Base-by-base conservation (phyloP, 805 yeast species). In the Saturnispora diversa region DNA sequence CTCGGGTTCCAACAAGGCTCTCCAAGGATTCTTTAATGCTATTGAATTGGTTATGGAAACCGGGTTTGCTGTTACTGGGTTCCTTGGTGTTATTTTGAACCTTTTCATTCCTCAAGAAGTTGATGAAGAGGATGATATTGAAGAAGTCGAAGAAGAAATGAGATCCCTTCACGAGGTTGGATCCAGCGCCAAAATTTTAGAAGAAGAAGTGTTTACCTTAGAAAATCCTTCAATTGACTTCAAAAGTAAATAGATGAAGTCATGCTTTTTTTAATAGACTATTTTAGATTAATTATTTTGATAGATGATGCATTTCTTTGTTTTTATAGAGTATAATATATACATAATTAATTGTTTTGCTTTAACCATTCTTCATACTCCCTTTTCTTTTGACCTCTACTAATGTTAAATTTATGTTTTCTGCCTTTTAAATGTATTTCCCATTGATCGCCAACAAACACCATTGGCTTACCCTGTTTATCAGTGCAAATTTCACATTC, bases 391-490 rank as follows among this genome's bases (percentile, higher is more conserved):
- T 68, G 68, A 1, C 71, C 70, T 39, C 72, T 62, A 12, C 65
- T 63, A 13, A 70, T 35, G 40, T 68, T 71, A n/a, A 69, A 64
- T 47, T 68, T 72, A 53, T 88, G 98, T 43, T 83, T 69, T 45
- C 78, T 68, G 43, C 95, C 78, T 15, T 63, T 61, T 35, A 77
- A 44, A 59, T 90, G 98, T 4, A 72, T 68, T 5, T 73, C 58
- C 80, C 84, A 85, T 37, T 71, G 80, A 1, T 74, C 77, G 0
- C 97, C 97, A 6, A 92, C 76, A 1, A 82, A 71, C 0, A 86
- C 68, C 11, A 81, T 56, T 1, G 73, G 68, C 3, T 75, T 67
- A 1, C 45, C 46, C 4, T 68, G 65, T 26, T 66, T 63, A 47
- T 76, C 80, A 6, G 58, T 60, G 55, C 98, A 90, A 1, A 68